Conservation (phyloP, 495 filamentous ascomycete species). For the Hypoxylon trugodes region DNA sequence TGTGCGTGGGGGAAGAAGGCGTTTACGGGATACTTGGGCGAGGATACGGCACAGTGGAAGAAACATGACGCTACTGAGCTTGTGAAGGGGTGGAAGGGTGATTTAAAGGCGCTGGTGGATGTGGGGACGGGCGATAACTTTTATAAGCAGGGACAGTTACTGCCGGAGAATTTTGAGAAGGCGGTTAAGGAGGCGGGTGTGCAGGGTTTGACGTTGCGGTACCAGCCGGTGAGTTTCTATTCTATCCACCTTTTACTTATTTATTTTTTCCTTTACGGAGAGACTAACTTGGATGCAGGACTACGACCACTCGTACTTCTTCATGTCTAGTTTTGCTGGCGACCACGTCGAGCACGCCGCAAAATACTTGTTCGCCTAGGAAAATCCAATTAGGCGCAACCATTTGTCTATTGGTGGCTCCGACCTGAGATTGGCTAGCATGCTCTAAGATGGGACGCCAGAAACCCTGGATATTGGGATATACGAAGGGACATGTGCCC, state of each 20-base stretch:
- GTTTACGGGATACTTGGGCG: constrained; percentile 87
- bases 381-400: neutral
- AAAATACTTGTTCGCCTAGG: constrained; percentile 67
- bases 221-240: constrained; percentile 71
- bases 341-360: constrained; percentile 93
- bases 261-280: neutral
- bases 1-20: constrained; percentile 98
- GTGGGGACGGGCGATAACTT: constrained; percentile 95
- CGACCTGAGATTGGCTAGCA: no score
- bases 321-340: constrained; percentile 86
- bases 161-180: constrained; percentile 90
- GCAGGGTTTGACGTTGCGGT: constrained; percentile 72
- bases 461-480: neutral
- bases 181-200: constrained; percentile 78
- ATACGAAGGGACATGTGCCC: neutral
- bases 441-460: no score
- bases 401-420: neutral
- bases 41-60: constrained; percentile 77
- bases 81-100: constrained; percentile 65
- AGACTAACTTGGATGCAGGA: constrained; percentile 53
- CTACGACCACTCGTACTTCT: constrained; percentile 97
- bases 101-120: constrained; percentile 81
- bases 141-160: constrained; percentile 89
- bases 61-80: constrained; percentile 94
- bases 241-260: neutral